Conservation (phyloP, 164 flowering plant species). For the Nymphaea colorata region DNA sequence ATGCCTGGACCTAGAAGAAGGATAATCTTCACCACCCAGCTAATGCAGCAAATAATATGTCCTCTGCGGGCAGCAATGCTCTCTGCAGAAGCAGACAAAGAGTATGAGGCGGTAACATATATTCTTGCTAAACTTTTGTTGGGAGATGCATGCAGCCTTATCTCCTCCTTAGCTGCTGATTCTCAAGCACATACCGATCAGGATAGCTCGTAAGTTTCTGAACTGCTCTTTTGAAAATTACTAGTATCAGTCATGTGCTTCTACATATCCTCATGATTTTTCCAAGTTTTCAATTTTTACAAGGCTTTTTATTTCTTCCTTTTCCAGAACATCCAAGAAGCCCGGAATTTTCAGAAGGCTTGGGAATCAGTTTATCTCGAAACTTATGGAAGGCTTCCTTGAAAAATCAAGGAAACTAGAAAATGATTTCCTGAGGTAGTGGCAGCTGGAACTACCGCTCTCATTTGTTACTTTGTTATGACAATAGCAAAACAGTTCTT, state of each 20-base stretch:
- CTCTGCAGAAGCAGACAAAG: constrained; percentile 33
- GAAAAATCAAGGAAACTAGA: constrained; percentile 46
- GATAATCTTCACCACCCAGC: constrained; percentile 58
- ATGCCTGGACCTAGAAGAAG: constrained; percentile 43
- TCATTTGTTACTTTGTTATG: too few relatives aligned
- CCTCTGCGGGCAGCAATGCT: constrained; percentile 45
- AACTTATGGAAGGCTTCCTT: constrained; percentile 40
- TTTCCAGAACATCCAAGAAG: constrained; percentile 34
- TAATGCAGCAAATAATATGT: constrained; percentile 58
- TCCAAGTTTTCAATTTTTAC: too few relatives aligned
- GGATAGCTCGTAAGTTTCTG: constrained; percentile 31
- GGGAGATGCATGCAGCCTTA: constrained; percentile 69
- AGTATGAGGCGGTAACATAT: constrained; percentile 35
- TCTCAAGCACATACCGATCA: constrained; percentile 7
- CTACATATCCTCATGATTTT: too few relatives aligned
- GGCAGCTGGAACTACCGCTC: neutral
- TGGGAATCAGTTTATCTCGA: constrained; percentile 22
- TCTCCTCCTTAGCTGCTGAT: constrained; percentile 19
- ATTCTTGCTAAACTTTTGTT: constrained; percentile 42
- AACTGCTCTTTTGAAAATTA: too few relatives aligned
- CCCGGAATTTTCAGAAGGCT: constrained; percentile 18
- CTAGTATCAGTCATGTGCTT: too few relatives aligned
- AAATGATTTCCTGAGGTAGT: constrained; percentile 47
- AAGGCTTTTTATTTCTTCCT: neutral
- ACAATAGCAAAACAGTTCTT: too few relatives aligned